Percentiles rank a stretch among this genome's conserved stretches.
Conservation (phyloP, 2,329 filamentous ascomycete genomes). For the Microsporum canis region DNA sequence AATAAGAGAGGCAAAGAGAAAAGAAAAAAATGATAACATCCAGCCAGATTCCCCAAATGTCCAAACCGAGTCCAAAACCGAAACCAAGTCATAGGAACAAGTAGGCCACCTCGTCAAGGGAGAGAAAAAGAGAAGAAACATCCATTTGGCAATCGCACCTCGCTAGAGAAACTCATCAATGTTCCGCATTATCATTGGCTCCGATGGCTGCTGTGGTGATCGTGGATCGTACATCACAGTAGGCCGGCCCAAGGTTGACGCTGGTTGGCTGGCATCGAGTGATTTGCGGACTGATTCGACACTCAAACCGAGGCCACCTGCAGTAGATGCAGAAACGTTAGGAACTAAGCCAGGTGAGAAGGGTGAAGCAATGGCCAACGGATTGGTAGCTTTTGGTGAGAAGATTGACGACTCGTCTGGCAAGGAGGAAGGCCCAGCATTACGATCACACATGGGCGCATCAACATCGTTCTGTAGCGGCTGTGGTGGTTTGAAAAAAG, state of each 20-base stretch:
- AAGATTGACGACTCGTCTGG: conserved; percentile 28
- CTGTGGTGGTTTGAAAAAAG: conserved; percentile 13
- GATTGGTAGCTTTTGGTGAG: conserved; percentile 36
- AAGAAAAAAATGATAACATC: not conserved
- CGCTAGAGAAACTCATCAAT: conserved; percentile 36
- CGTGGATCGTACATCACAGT: conserved; percentile 25
- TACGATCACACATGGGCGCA: conserved; percentile 16
- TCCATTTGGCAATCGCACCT: not conserved
- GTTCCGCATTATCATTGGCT: conserved; percentile 34
- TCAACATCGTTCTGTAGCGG: not conserved
- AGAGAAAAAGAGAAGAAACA: not conserved
- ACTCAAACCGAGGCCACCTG: conserved; percentile 16
- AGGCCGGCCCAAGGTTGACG: not conserved
- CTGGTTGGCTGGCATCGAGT: not conserved
- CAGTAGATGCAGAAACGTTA: conserved; percentile 9
- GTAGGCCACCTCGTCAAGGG: not conserved
- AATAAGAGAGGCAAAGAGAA: not conserved
- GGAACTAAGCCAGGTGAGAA: conserved; percentile 21
- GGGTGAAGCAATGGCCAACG: conserved; percentile 29
- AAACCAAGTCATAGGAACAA: not conserved
- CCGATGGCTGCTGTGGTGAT: conserved; percentile 30
- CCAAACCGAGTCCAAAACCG: not conserved
- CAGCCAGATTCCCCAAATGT: not conserved
- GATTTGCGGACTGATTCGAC: not conserved
- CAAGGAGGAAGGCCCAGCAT: conserved; percentile 22